Evolutionary conservation across 225 moss, liverwort and hornwort species (phyloP).

Genomic region (Bryoerythrophyllum caledonicum): DNA sequence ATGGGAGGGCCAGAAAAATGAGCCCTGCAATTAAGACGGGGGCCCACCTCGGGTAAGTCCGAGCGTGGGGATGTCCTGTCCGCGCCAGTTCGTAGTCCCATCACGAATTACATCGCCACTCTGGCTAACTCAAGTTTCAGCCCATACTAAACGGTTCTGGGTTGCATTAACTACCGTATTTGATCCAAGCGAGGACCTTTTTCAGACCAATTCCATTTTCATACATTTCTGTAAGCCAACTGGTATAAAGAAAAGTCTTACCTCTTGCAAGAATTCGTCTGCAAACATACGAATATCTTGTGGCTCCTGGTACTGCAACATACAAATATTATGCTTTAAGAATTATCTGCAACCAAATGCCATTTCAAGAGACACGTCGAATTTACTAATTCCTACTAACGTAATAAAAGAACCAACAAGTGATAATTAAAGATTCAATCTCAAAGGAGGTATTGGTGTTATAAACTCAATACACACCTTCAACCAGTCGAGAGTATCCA

Average conservation of each 20-base stretch:
- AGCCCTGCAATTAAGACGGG: no score
- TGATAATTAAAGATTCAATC: conserved; percentile 2
- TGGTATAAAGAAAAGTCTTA: conserved; percentile 21
- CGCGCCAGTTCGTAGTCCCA: conserved; percentile 12
- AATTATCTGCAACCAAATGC: conserved; percentile 2
- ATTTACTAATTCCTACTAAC: conserved; percentile 1
- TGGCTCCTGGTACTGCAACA: conserved; percentile 84
- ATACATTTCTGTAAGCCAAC: conserved; percentile 13
- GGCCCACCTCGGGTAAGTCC: no score
- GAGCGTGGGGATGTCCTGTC: no score
- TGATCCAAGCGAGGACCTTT: not conserved
- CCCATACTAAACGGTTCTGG: not conserved
- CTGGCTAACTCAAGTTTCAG: not conserved
- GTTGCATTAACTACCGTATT: not conserved
- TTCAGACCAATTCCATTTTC: conserved; percentile 7
- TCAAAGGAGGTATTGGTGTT: not conserved
- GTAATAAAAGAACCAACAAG: not conserved
- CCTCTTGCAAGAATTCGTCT: conserved; percentile 89
- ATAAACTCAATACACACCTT: conserved; percentile 45
- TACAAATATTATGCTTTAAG: conserved; percentile 12
- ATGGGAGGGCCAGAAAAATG: no score
- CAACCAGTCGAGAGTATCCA: conserved; percentile 83
- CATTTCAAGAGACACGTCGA: conserved; percentile 7
- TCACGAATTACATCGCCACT: conserved; percentile 4
- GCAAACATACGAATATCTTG: conserved; percentile 86